phyloP scores from a whole-genome alignment of 2,329 filamentous ascomycete genomes.

The Rhynchosporium graminicola region DNA sequence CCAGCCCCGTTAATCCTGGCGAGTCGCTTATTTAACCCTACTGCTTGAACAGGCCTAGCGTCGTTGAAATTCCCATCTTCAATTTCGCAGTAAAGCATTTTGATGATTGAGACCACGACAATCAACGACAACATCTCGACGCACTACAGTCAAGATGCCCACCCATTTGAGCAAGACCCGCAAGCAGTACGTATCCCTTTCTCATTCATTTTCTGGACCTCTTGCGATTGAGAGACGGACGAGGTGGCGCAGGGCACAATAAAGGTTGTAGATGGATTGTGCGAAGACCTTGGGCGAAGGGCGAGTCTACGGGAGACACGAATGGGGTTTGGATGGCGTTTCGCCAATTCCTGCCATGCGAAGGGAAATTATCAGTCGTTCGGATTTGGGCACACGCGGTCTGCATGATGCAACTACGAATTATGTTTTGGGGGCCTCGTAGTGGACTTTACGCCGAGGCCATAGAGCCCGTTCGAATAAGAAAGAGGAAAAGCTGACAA shows the following conservation, averaged over 20 bases:
- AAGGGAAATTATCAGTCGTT: no score
- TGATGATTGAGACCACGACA: constrained; percentile 23
- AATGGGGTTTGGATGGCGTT: neutral
- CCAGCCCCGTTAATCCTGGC: neutral
- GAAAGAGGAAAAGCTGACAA: constrained; percentile 34
- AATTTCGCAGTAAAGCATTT: neutral
- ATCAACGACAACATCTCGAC: constrained; percentile 34
- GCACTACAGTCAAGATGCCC: constrained; percentile 61
- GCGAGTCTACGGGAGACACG: no score
- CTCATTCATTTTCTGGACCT: constrained; percentile 3
- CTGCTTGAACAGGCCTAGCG: neutral
- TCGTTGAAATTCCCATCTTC: neutral
- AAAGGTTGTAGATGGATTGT: neutral
- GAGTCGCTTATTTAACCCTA: constrained; percentile 3
- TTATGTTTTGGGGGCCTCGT: no score
- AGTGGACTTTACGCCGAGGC: no score
- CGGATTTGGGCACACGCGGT: no score
- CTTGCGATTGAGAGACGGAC: neutral
- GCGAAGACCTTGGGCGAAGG: neutral
- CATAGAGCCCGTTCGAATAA: neutral
- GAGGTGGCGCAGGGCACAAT: neutral
- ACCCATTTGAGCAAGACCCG: constrained; percentile 74
- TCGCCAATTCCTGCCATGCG: neutral
- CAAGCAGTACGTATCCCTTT: constrained; percentile 65
- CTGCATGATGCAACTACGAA: no score